These are phyloP conservation scores for Claviceps capensis DNA, from an alignment of 2,329 filamentous ascomycete genomes.

Conservation along the genomic window DNA sequence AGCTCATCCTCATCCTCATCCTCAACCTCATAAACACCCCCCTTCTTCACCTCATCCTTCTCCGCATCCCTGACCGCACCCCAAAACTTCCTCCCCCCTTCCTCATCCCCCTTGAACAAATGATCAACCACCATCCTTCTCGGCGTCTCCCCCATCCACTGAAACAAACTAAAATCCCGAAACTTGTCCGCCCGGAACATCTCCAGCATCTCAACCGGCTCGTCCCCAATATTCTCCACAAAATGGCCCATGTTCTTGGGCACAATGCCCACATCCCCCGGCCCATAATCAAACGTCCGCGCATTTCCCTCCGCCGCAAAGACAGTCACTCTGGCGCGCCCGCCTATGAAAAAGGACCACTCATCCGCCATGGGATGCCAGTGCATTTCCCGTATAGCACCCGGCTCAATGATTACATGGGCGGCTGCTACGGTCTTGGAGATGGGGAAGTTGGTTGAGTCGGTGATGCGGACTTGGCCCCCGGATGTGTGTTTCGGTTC, in stretches of 20 bases:
- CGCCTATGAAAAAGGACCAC: slow-evolving; percentile 67
- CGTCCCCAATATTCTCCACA: slow-evolving; percentile 68
- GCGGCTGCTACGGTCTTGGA: slow-evolving; percentile 62
- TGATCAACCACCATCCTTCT: slow-evolving; percentile 52
- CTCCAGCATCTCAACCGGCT: slow-evolving; percentile 62
- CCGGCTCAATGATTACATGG: slow-evolving; percentile 56
- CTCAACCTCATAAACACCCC: too few relatives aligned
- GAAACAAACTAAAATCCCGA: slow-evolving; percentile 58
- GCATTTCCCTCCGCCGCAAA: slow-evolving; percentile 57
- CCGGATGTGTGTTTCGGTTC: slow-evolving; percentile 52
- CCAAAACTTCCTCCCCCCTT: slow-evolving; percentile 49
- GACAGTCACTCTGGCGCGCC: slow-evolving; percentile 59
- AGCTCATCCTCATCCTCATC: too few relatives aligned
- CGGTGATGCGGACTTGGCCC: slow-evolving; percentile 59
- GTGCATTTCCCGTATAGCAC: slow-evolving; percentile 65
- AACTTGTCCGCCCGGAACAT: slow-evolving; percentile 61
- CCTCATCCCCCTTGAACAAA: slow-evolving; percentile 46
- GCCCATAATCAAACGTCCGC: slow-evolving; percentile 61
- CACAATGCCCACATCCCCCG: slow-evolving; percentile 66
- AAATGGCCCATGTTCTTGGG: slow-evolving; percentile 69
- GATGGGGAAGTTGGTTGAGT: slow-evolving; percentile 63
- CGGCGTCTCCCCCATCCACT: slow-evolving; percentile 64
- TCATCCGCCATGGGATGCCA: slow-evolving; percentile 72
- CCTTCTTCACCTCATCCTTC: slow-evolving; percentile 35
- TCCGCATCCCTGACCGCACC: slow-evolving; percentile 46